Evolutionary conservation across 768 basidiomycete genomes (phyloP).

Genomic region (Cystobasidium tubakii): DNA sequence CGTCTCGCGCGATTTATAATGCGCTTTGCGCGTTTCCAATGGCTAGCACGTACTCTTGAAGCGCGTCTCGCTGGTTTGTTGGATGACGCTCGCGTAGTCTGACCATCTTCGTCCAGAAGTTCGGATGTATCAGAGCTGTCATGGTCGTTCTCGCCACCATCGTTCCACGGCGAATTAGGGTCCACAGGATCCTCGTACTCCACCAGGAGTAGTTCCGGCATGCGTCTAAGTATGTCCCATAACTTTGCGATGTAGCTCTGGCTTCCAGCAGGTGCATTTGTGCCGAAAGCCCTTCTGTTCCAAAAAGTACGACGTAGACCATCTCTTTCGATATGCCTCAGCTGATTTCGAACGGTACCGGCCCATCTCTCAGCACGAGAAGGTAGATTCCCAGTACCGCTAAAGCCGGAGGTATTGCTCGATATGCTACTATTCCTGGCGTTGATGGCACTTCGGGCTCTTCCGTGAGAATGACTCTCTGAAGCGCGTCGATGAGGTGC

Average conservation of each 20-base stretch:
- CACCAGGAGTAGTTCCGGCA: conserved; percentile 14
- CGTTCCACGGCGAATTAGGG: background rate
- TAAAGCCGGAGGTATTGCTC: background rate
- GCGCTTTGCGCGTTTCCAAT: background rate
- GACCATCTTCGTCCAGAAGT: conserved; percentile 19
- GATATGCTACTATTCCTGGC: background rate
- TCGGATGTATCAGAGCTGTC: conserved; percentile 15
- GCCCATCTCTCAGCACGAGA: conserved; percentile 14
- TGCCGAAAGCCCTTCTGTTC: background rate
- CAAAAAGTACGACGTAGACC: conserved; percentile 12
- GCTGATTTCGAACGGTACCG: background rate
- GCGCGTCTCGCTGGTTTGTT: background rate
- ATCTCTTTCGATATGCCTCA: conserved; percentile 14
- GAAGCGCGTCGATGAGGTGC: background rate
- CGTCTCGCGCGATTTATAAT: background rate
- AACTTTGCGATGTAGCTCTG: background rate
- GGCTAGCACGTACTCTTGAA: background rate
- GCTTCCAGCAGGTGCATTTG: background rate
- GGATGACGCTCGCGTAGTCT: background rate
- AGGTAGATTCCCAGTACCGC: background rate
- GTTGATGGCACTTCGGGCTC: background rate
- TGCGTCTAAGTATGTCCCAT: conserved; percentile 4
- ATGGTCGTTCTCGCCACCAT: background rate
- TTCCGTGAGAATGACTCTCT: background rate
- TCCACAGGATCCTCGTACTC: conserved; percentile 19